Percentiles rank a stretch among this genome's conserved stretches.
phyloP scores from a whole-genome alignment of 257 asterid species.

The Jacaranda mimosifolia region DNA sequence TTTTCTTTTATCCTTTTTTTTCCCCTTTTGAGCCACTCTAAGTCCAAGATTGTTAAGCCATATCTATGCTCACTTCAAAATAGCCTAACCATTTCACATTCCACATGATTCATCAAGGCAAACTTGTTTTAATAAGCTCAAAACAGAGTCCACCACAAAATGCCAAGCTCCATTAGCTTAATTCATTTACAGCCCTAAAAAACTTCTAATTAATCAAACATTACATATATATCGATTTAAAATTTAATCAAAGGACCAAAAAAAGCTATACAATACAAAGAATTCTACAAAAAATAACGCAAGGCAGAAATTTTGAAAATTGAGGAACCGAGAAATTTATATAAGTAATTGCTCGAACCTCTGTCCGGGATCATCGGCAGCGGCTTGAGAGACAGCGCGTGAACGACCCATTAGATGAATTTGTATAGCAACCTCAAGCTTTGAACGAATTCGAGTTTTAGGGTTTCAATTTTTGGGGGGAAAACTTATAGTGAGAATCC shows the following conservation, averaged over 20 bases:
- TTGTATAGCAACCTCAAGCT: slow-evolving; percentile 9
- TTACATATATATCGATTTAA: slow-evolving; percentile 18
- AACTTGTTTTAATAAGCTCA: slow-evolving; percentile 18
- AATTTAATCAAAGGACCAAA: not conserved
- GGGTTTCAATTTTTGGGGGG: slow-evolving; percentile 37
- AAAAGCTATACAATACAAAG: slow-evolving; percentile 2
- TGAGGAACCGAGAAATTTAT: slow-evolving; percentile 5
- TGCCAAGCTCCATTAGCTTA: slow-evolving; percentile 9
- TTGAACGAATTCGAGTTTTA: slow-evolving; percentile 15
- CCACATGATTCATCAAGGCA: slow-evolving; percentile 30
- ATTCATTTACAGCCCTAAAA: slow-evolving; percentile 33
- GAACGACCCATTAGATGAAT: slow-evolving; percentile 58
- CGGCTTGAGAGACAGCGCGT: slow-evolving; percentile 58
- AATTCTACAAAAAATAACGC: too few relatives aligned
- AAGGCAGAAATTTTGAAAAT: slow-evolving; percentile 3
- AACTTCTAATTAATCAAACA: slow-evolving; percentile 11
- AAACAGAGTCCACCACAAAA: slow-evolving; percentile 6
- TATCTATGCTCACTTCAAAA: slow-evolving; percentile 10
- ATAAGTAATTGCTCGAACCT: slow-evolving; percentile 42
- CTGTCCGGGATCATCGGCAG: slow-evolving; percentile 56
- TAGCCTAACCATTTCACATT: slow-evolving; percentile 21
- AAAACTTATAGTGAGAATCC: not conserved
- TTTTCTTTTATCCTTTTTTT: not conserved
- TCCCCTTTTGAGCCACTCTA: not conserved
- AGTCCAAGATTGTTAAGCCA: not conserved